Percentiles rank a stretch among this genome's conserved stretches.
These are phyloP conservation scores for Rhizophora apiculata DNA, from an alignment of 345 rosid genomes.

Conservation along the genomic window DNA sequence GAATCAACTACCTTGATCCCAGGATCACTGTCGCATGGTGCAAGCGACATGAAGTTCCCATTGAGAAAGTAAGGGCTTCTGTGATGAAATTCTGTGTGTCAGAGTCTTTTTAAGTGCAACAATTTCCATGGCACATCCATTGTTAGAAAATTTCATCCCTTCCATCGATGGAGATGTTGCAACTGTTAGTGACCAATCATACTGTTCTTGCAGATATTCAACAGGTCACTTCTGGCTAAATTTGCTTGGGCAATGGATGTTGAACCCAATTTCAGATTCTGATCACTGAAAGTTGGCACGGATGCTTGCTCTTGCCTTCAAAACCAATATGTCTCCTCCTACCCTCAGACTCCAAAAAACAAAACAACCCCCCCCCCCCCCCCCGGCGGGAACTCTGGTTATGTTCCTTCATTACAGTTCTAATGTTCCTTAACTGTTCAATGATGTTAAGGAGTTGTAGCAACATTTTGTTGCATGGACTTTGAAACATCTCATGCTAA, in stretches of 20 bases:
- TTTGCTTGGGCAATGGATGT: slow-evolving; percentile 98
- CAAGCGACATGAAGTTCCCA: slow-evolving; percentile 95
- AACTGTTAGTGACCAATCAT: not conserved
- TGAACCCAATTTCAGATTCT: slow-evolving; percentile 90
- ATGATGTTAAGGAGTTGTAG: slow-evolving; percentile 2
- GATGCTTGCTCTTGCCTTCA: not conserved
- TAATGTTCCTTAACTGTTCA: not conserved
- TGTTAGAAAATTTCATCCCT: not conserved
- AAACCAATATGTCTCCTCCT: no score
- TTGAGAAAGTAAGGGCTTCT: slow-evolving; percentile 70
- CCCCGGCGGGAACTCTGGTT: not conserved
- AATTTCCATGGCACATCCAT: not conserved
- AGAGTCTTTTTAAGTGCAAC: no score
- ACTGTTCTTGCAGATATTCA: slow-evolving; percentile 58
- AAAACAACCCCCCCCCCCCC: not conserved
- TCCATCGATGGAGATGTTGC: not conserved
- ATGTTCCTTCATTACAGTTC: slow-evolving; percentile 10
- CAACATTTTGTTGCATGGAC: slow-evolving; percentile 6
- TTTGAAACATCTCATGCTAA: slow-evolving; percentile 6
- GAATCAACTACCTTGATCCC: slow-evolving; percentile 93
- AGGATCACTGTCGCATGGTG: slow-evolving; percentile 99
- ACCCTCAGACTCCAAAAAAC: no score
- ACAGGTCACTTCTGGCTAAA: slow-evolving; percentile 86
- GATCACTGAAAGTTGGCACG: slow-evolving; percentile 13
- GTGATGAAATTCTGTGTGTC: not conserved